Percentiles rank a stretch among this genome's conserved stretches.
These are phyloP conservation scores for Acacia pycnantha DNA, from an alignment of 331 rosid genomes.

Conservation along the genomic window DNA sequence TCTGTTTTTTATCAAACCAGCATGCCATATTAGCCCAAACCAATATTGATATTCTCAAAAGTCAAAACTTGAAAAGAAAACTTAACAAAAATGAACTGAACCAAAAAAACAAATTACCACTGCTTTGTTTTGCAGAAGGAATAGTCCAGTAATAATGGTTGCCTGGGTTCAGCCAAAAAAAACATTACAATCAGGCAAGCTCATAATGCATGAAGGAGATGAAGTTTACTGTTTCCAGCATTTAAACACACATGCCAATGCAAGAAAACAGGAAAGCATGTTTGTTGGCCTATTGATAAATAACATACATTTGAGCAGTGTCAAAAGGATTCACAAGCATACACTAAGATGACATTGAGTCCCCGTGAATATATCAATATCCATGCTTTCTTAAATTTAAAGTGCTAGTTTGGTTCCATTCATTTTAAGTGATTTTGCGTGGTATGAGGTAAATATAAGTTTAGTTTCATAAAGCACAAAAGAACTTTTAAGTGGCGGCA, in stretches of 20 bases:
- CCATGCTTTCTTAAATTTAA: neutral
- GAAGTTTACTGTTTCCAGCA: neutral
- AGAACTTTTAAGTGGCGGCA: no score
- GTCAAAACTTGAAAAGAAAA: neutral
- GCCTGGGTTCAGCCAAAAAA: slow-evolving; percentile 40
- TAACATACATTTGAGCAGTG: neutral
- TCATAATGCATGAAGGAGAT: neutral
- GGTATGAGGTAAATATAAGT: no score
- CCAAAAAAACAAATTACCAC: slow-evolving; percentile 52
- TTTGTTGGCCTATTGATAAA: neutral
- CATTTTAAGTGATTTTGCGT: no score
- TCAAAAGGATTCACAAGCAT: no score
- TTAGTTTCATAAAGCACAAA: no score
- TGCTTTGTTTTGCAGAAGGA: slow-evolving; percentile 73
- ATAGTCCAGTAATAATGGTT: slow-evolving; percentile 59
- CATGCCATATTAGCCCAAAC: slow-evolving; percentile 6
- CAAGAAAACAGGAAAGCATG: neutral
- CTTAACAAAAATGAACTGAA: neutral
- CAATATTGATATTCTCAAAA: neutral
- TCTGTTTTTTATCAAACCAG: slow-evolving; percentile 39
- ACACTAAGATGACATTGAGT: neutral
- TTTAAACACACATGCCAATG: neutral
- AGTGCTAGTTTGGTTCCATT: no score
- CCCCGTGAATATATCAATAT: neutral
- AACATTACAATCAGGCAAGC: neutral